Conservation (phyloP, 2,329 filamentous ascomycete genomes). For the Phaeosphaeriaceae sp. region DNA sequence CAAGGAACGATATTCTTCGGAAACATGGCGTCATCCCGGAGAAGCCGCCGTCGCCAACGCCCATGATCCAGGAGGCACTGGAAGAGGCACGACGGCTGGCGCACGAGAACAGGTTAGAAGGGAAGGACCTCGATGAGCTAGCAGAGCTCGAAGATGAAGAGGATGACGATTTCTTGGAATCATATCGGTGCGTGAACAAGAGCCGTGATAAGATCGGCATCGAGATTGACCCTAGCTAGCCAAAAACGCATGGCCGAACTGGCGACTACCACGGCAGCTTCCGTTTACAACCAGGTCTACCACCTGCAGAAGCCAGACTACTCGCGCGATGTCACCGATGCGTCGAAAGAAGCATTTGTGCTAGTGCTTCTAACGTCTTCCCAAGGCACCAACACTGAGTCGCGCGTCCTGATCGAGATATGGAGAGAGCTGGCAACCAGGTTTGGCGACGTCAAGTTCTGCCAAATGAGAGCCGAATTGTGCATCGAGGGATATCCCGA, state of each 20-base stretch:
- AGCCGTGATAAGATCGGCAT: slow-evolving; percentile 1
- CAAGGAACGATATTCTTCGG: slow-evolving; percentile 96
- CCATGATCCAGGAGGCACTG: slow-evolving; percentile 94
- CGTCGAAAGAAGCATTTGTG: slow-evolving; percentile 71
- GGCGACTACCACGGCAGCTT: slow-evolving; percentile 74
- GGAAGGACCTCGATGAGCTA: slow-evolving; percentile 92
- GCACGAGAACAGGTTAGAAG: slow-evolving; percentile 90
- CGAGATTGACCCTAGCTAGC: slow-evolving; percentile 35
- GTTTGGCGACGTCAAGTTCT: slow-evolving; percentile 96
- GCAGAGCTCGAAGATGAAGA: slow-evolving; percentile 94
- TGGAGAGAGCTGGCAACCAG: slow-evolving; percentile 85
- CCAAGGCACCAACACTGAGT: slow-evolving; percentile 82
- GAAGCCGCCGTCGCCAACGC: slow-evolving; percentile 93
- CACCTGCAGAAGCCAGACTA: slow-evolving; percentile 96
- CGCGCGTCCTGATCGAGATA: slow-evolving; percentile 79
- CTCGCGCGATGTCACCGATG: slow-evolving; percentile 87
- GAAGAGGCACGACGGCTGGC: slow-evolving; percentile 81
- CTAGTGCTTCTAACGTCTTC: slow-evolving; percentile 84
- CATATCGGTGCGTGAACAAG: slow-evolving; percentile 67
- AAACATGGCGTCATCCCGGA: slow-evolving; percentile 98
- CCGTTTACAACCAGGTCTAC: slow-evolving; percentile 88
- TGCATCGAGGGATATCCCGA: slow-evolving; percentile 98
- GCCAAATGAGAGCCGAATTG: slow-evolving; percentile 88
- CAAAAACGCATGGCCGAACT: slow-evolving; percentile 88
- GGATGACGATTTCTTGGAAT: slow-evolving; percentile 88